These are phyloP conservation scores for Vitis rupestris DNA, from an alignment of 164 flowering plant genomes.

Conservation along the genomic window DNA sequence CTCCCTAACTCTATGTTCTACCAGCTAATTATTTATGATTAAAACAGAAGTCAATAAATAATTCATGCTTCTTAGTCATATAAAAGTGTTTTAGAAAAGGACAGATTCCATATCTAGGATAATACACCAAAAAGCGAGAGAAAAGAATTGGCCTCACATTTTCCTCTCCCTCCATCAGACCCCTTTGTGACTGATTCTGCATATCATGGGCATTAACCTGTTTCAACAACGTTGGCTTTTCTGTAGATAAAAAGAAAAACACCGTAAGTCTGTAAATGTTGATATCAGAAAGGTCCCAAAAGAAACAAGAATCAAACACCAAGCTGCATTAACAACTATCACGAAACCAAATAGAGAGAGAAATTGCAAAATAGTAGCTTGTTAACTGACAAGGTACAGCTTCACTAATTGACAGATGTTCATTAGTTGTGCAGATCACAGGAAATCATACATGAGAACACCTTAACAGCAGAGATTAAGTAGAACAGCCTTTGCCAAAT, in stretches of 20 bases:
- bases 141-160: conserved; percentile 39
- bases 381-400: not conserved
- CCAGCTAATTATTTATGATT: no score
- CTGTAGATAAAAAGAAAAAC: conserved; percentile 29
- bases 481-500: no score
- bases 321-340: not conserved
- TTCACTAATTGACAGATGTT: not conserved
- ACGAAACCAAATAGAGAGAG: not conserved
- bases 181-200: conserved; percentile 18
- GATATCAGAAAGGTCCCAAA: not conserved
- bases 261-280: not conserved
- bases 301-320: not conserved
- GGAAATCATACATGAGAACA: no score
- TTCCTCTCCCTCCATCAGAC: conserved; percentile 41
- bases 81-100: not conserved
- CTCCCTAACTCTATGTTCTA: no score
- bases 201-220: conserved; percentile 19
- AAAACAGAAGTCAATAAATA: no score
- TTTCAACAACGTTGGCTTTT: conserved; percentile 22
- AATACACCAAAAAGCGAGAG: not conserved
- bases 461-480: no score
- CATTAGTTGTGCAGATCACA: no score
- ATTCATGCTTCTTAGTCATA: not conserved
- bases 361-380: not conserved
- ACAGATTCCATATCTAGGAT: not conserved